Evolutionary conservation across 23 red algal species (phyloP), one percentile per base, ranked within the genome.

Genomic region (Gracilariopsis chorda): DNA sequence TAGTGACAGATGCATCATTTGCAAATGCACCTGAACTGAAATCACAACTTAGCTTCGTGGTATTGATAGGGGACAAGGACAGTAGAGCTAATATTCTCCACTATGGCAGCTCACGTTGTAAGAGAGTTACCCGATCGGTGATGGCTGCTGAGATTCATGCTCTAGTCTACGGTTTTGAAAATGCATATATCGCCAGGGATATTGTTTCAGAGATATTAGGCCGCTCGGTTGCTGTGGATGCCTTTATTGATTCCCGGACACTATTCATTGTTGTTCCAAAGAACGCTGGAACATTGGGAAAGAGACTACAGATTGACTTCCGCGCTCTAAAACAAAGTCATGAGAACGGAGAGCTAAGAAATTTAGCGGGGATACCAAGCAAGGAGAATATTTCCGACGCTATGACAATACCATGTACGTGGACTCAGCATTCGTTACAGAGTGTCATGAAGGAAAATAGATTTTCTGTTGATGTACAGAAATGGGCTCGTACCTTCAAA

Each of bases 221-320:
- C 27, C 56, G 39, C 14, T 25, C 39, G 47, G n/a, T 86, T 44
- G 10, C 42, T 41, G 40, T 86, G 45, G 82, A 86, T 86, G 82
- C 20, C 19, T 86, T 48, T 30, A 42, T 69, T 69, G 58, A 68
- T 49, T 86, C 59, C 6, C 33, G 63, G 70, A 86, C 82, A 5
- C 13, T 86, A 39, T 86, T 86, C 28, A 73, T 70, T 71, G 63
- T 52, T n/a, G 59, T 70, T 19, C 23, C 82, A 17, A 69, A 73
- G 21, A 27, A 53, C 24, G 45, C 21, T 9, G 27, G 28, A 64
- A 86, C 59, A 6, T 35, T 86, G 14, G 61, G 70, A 44, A 69
- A 73, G 44, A 7, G 82, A 6, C 82, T 70, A 68, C 82, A 71
- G 24, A 86, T 73, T 48, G 82, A 86, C 51, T 57, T 57, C 8